phyloP scores from a whole-genome alignment of 2,329 filamentous ascomycete genomes.

The Alternaria novae-zelandiae region DNA sequence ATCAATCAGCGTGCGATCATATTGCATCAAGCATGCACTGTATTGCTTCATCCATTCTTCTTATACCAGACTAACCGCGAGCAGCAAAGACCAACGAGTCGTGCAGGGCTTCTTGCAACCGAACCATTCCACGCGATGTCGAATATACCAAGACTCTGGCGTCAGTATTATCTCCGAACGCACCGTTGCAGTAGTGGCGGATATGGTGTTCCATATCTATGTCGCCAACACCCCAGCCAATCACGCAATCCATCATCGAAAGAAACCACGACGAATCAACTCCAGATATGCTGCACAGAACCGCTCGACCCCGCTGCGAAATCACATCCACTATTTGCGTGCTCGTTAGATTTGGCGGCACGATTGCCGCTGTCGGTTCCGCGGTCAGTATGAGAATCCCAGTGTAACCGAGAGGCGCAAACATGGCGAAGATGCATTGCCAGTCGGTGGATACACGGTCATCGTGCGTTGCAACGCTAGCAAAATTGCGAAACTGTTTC shows the following conservation, averaged over 20 bases:
- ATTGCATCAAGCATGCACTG: constrained; percentile 40
- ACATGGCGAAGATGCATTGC: not conserved
- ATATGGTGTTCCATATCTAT: constrained; percentile 22
- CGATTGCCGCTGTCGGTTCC: not conserved
- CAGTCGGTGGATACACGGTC: not conserved
- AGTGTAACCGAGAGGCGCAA: not conserved
- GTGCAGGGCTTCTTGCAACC: constrained; percentile 10
- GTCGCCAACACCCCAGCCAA: constrained; percentile 39
- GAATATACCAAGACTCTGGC: constrained; percentile 6
- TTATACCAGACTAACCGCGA: constrained; percentile 14
- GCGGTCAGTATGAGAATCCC: not conserved
- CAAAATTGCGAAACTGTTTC: not conserved
- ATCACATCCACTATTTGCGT: not conserved
- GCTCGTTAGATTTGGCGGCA: not conserved
- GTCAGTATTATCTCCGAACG: constrained; percentile 12
- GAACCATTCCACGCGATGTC: constrained; percentile 2
- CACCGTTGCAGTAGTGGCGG: constrained; percentile 10
- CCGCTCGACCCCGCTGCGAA: not conserved
- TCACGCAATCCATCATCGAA: constrained; percentile 41
- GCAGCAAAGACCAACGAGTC: not conserved
- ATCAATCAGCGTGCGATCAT: constrained; percentile 25
- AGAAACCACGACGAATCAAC: constrained; percentile 29
- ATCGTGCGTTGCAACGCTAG: not conserved
- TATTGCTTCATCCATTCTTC: constrained; percentile 36
- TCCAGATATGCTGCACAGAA: constrained; percentile 3